Percentiles rank a stretch among this genome's conserved stretches.
Evolutionary conservation across 805 yeast genomes (phyloP).

Genomic region (Ogataea corticis): DNA sequence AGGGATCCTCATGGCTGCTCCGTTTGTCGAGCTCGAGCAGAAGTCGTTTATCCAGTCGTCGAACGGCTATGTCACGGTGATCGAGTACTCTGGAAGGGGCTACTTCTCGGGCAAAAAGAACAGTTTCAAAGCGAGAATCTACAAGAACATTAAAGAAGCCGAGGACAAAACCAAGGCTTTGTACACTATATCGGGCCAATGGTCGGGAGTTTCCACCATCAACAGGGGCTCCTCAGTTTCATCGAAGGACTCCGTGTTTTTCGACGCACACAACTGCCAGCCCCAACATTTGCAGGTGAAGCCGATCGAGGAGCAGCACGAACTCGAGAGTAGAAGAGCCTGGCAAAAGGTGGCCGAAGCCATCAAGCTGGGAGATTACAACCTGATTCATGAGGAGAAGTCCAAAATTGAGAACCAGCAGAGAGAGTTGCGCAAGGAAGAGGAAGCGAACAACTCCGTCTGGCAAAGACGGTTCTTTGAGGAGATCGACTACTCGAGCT

Average conservation of each 20-base stretch:
- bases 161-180: slow-evolving; percentile 60
- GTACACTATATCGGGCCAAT: slow-evolving; percentile 84
- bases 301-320: slow-evolving; percentile 78
- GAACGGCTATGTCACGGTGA: slow-evolving; percentile 66
- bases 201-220: slow-evolving; percentile 79
- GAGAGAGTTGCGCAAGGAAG: slow-evolving; percentile 77
- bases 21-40: slow-evolving; percentile 93
- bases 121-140: slow-evolving; percentile 83
- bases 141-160: slow-evolving; percentile 50
- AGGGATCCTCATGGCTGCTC: slow-evolving; percentile 87
- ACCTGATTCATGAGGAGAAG: slow-evolving; percentile 73
- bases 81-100: slow-evolving; percentile 91
- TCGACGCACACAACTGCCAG: slow-evolving; percentile 54
- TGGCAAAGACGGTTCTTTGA: slow-evolving; percentile 90
- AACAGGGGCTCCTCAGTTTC: slow-evolving; percentile 53
- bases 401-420: slow-evolving; percentile 79
- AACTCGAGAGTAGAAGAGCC: slow-evolving; percentile 82
- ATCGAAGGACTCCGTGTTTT: slow-evolving; percentile 53
- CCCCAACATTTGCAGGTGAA: slow-evolving; percentile 68
- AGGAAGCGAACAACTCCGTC: slow-evolving; percentile 55
- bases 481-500: slow-evolving; percentile 38
- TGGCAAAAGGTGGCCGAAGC: slow-evolving; percentile 92
- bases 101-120: slow-evolving; percentile 95
- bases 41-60: slow-evolving; percentile 82
- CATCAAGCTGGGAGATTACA: slow-evolving; percentile 71